Evolutionary conservation across 129 eudicot genomes (phyloP), one percentile per base, ranked within the genome.

Genomic region (Helichrysum umbraculigerum): DNA sequence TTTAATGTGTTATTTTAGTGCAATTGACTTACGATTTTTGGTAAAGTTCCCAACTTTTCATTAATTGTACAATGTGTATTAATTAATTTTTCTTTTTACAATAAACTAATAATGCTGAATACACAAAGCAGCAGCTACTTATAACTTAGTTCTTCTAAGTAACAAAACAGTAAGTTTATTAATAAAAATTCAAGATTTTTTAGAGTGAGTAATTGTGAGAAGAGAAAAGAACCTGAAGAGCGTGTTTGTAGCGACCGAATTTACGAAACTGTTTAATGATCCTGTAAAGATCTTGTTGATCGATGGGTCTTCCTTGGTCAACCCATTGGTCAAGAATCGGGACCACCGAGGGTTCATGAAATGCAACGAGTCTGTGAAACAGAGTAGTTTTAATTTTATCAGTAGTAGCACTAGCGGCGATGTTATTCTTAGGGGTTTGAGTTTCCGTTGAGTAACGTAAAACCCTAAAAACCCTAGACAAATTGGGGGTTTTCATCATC

Each of bases 281-380:
- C 51, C 7, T 64, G 58, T 64, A 77, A 22, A 88, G 84, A 25
- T 88, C 89, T n/a, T 25, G 25, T 14, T 41, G 75, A 15, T 57
- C 64, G 17, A 85, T 42, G 37, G 70, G 73, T 61, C 74, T 77
- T 25, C 81, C 87, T 70, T 83, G 83, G 11, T 61, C 57, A 15
- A 80, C 74, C 87, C 90, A 86, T 28, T 80, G 79, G 5, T 86
- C 87, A 44, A 86, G 69, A 56, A 86, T 16, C 1, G 83, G 85
- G 11, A 74, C 30, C 3, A 86, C 35, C 2, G 83, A 83, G 37
- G 81, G 77, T 71, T 83, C 72, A 17, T 56, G 78, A 34, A 15
- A 47, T 19, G 64, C 64, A 57, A 64, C 25, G 42, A 86, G 52
- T 35, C 74, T 77, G 16, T 77, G 72, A 76, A 28, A 86, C 58